phyloP scores from a whole-genome alignment of 2,329 filamentous ascomycete genomes.

The Juglanconis juglandina region DNA sequence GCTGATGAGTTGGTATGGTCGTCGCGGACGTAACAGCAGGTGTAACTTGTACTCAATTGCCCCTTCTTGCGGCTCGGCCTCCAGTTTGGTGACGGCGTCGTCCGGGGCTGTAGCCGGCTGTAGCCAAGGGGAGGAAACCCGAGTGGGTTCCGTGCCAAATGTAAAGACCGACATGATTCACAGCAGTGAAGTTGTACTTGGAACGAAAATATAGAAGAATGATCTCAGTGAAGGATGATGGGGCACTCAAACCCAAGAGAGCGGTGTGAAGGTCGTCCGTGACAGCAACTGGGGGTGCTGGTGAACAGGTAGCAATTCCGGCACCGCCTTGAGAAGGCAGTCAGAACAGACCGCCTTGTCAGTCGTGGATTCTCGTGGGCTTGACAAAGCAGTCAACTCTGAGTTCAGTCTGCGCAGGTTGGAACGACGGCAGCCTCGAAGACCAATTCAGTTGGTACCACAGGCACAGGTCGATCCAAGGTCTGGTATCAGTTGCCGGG shows the following conservation, averaged over 20 bases:
- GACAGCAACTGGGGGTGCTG: neutral
- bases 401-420: too few species aligned
- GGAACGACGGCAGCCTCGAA: too few species aligned
- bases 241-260: neutral
- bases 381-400: too few species aligned
- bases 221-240: neutral
- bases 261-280: conserved; percentile 9
- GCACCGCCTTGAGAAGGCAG: neutral
- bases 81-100: conserved; percentile 64
- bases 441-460: too few species aligned
- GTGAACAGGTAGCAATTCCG: conserved; percentile 2
- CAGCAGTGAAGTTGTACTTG: neutral
- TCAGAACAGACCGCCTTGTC: neutral
- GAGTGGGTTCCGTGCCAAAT: conserved; percentile 81
- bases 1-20: conserved; percentile 62
- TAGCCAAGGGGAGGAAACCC: conserved; percentile 89
- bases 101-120: conserved; percentile 46
- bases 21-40: conserved; percentile 75
- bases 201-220: neutral
- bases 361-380: too few species aligned
- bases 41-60: conserved; percentile 97
- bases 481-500: neutral
- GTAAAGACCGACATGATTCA: conserved; percentile 93
- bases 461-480: too few species aligned
- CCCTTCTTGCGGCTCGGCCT: conserved; percentile 88